Evolutionary conservation across 306 rosid species (phyloP).

Genomic region (Quercus suber): DNA sequence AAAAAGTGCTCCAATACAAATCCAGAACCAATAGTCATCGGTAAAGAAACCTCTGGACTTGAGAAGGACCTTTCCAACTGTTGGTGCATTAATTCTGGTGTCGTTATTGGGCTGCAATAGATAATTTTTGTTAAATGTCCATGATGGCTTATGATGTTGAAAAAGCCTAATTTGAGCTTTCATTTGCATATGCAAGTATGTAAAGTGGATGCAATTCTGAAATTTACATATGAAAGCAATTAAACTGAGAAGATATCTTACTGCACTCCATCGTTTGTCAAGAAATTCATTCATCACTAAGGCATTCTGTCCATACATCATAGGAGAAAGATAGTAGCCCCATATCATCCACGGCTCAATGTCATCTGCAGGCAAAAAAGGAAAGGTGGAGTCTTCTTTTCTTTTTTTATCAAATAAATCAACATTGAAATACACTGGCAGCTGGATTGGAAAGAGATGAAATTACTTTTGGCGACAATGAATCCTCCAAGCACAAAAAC

Average conservation of each 20-base stretch:
- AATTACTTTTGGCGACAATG: slow-evolving; percentile 43
- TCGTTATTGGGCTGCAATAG: slow-evolving; percentile 55
- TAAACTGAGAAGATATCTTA: slow-evolving; percentile 14
- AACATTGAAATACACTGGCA: background rate
- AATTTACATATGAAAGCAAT: background rate
- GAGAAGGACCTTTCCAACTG: slow-evolving; percentile 68
- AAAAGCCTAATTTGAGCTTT: background rate
- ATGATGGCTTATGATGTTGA: background rate
- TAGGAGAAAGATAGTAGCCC: slow-evolving; percentile 75
- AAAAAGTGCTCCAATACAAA: slow-evolving; percentile 62
- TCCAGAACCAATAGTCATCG: slow-evolving; percentile 71
- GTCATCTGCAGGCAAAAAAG: slow-evolving; percentile 41
- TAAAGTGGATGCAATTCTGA: background rate
- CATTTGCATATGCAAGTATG: background rate
- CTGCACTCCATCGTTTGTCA: slow-evolving; percentile 69
- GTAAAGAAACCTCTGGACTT: slow-evolving; percentile 53
- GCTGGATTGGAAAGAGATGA: background rate
- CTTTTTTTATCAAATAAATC: background rate
- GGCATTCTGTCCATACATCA: slow-evolving; percentile 93
- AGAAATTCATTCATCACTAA: slow-evolving; percentile 76
- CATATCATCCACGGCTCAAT: slow-evolving; percentile 70
- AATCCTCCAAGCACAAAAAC: slow-evolving; percentile 64
- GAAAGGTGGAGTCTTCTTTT: background rate
- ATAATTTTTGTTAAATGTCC: background rate
- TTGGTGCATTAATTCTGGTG: slow-evolving; percentile 35